Percentiles rank a stretch among this genome's conserved stretches.
phyloP scores from a whole-genome alignment of 2,329 filamentous ascomycete genomes.

The Phaeosphaeriaceae sp. region DNA sequence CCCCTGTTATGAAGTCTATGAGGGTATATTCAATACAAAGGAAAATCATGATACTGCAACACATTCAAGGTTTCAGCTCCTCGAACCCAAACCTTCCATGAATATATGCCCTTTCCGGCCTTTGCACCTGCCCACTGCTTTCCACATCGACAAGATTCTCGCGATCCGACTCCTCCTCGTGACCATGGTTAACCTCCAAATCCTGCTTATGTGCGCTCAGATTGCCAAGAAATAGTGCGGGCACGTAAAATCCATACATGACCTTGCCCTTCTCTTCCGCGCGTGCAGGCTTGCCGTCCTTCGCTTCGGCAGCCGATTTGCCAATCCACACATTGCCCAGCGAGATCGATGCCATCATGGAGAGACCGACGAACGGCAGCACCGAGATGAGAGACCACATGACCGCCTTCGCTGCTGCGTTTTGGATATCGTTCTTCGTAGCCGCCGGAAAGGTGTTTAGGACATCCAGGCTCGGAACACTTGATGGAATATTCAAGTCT shows the following conservation, averaged over 20 bases:
- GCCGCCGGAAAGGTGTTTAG: constrained; percentile 49
- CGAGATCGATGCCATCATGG: constrained; percentile 53
- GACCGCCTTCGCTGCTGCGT: constrained; percentile 64
- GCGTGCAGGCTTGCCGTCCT: constrained; percentile 28
- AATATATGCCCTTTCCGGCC: constrained; percentile 9
- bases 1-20: background rate
- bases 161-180: constrained; percentile 8
- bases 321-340: constrained; percentile 64
- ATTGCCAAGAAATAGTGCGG: constrained; percentile 20
- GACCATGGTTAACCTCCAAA: constrained; percentile 20
- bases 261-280: constrained; percentile 25
- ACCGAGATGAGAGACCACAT: constrained; percentile 72
- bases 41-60: background rate
- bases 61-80: too few relatives aligned
- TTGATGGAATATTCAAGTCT: constrained; percentile 22
- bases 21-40: background rate
- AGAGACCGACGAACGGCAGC: constrained; percentile 64
- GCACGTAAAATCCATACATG: constrained; percentile 26
- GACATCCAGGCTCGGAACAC: constrained; percentile 37
- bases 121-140: constrained; percentile 6
- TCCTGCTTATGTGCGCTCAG: constrained; percentile 18
- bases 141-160: constrained; percentile 13
- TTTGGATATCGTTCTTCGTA: constrained; percentile 49
- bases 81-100: background rate
- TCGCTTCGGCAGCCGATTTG: constrained; percentile 31